phyloP scores from a whole-genome alignment of 2,329 filamentous ascomycete species.

The Sclerotinia sclerotiorum region DNA sequence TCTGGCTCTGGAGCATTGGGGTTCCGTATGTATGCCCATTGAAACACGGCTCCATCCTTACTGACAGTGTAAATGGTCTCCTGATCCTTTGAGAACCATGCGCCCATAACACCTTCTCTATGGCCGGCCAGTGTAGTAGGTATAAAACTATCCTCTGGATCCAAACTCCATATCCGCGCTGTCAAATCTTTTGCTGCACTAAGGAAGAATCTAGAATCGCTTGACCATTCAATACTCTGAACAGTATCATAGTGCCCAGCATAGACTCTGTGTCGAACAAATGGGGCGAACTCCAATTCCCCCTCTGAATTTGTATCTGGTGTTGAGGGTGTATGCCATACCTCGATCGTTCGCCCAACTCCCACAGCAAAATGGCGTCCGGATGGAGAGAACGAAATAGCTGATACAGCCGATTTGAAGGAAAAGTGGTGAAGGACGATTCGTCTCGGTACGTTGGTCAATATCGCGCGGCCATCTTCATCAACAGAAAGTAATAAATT shows the following conservation, averaged over 20 bases:
- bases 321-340: slow-evolving; percentile 93
- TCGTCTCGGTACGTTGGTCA: slow-evolving; percentile 84
- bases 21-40: slow-evolving; percentile 78
- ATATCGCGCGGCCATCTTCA: slow-evolving; percentile 88
- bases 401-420: slow-evolving; percentile 80
- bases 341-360: slow-evolving; percentile 82
- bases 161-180: slow-evolving; percentile 89
- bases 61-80: slow-evolving; percentile 96
- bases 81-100: slow-evolving; percentile 95
- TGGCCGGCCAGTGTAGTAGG: slow-evolving; percentile 91
- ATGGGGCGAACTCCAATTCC: slow-evolving; percentile 91
- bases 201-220: slow-evolving; percentile 92
- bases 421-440: slow-evolving; percentile 93
- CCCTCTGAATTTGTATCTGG: slow-evolving; percentile 77
- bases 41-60: slow-evolving; percentile 94
- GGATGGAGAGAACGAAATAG: slow-evolving; percentile 86
- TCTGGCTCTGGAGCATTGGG: slow-evolving; percentile 52
- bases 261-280: slow-evolving; percentile 83
- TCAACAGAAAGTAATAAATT: slow-evolving; percentile 92
- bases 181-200: slow-evolving; percentile 91
- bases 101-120: slow-evolving; percentile 83
- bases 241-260: slow-evolving; percentile 87
- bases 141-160: slow-evolving; percentile 81
- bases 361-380: slow-evolving; percentile 89
- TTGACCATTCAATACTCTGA: slow-evolving; percentile 88